Conservation (phyloP, 176 grass and related monocot species). For the Rhynchospora breviuscula region DNA sequence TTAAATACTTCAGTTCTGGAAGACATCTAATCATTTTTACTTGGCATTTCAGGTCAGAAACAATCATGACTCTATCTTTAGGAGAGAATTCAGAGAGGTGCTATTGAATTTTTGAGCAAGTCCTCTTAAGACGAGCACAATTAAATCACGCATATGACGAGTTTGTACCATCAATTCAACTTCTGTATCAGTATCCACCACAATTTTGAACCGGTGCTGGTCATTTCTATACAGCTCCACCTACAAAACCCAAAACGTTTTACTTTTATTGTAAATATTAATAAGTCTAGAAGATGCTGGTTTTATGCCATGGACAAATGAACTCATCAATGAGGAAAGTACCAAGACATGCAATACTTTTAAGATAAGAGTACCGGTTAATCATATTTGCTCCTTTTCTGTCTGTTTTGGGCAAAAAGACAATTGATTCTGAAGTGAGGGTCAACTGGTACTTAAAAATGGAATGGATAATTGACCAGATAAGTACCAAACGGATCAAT, state of each 20-base stretch:
- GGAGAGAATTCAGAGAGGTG: slow-evolving; percentile 88
- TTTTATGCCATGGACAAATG: not conserved
- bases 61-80: slow-evolving; percentile 64
- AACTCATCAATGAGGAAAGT: not conserved
- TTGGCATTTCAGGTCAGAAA: not conserved
- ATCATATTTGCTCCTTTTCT: not conserved
- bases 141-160: slow-evolving; percentile 54
- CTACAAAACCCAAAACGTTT: slow-evolving; percentile 34
- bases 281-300: not conserved
- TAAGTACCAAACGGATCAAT: not conserved
- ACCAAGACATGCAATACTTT: not conserved
- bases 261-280: not conserved
- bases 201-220: slow-evolving; percentile 90
- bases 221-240: slow-evolving; percentile 79
- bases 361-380: not conserved
- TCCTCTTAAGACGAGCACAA: slow-evolving; percentile 81
- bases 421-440: not conserved
- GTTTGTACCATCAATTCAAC: slow-evolving; percentile 87
- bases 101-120: slow-evolving; percentile 91
- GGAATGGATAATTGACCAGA: not conserved
- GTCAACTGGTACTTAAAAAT: not conserved
- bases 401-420: not conserved
- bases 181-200: slow-evolving; percentile 64
- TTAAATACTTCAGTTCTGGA: not conserved
- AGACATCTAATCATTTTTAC: not conserved